Conservation (phyloP, 148 eudicot genomes). For the Amaranthus palmeri region DNA sequence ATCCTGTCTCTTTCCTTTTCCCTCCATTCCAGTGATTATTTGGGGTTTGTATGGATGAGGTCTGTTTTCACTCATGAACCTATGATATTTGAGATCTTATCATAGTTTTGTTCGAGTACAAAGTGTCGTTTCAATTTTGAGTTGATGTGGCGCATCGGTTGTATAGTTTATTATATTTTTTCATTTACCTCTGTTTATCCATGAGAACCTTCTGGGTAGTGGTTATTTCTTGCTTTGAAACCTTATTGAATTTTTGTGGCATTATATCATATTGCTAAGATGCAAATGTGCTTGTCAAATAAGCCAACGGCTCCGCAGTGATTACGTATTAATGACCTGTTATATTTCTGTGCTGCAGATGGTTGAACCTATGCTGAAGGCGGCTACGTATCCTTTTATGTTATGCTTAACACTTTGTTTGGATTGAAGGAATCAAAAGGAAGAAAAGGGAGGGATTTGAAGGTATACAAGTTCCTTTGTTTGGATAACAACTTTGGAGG, state of each 20-base stretch:
- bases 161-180: neutral
- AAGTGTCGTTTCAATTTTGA: neutral
- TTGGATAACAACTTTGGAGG: too few species aligned
- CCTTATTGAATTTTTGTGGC: neutral
- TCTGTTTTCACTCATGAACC: neutral
- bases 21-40: neutral
- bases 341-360: constrained; percentile 50
- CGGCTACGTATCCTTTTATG: constrained; percentile 80
- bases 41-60: neutral
- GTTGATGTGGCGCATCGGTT: neutral
- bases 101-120: too few species aligned
- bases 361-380: constrained; percentile 88
- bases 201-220: neutral
- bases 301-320: neutral
- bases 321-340: neutral
- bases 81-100: neutral
- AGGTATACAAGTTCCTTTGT: too few species aligned
- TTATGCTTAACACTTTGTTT: neutral
- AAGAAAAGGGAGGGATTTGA: too few species aligned
- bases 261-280: neutral
- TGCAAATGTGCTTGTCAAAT: neutral
- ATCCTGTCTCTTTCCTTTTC: neutral
- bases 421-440: too few species aligned
- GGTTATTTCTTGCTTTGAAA: neutral
- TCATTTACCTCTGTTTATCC: neutral